Evolutionary conservation across 2,329 filamentous ascomycete species (phyloP), one percentile per base, ranked within the genome.

Genomic region (Apiospora rasikravindrae): DNA sequence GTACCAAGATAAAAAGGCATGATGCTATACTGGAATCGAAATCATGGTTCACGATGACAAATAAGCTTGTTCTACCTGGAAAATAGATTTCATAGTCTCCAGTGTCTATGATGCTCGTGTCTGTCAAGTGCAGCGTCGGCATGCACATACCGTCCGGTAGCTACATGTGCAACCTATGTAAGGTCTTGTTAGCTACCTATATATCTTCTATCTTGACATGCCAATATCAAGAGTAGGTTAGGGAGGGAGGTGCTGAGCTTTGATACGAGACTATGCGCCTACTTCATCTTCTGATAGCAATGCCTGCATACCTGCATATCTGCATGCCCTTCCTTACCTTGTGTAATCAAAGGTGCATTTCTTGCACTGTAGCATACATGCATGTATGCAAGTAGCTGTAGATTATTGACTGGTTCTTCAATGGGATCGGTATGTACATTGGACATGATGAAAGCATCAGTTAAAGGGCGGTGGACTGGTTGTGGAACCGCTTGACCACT

Each of bases 401-500:
- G 16, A 61, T 22, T 61, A 51, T 24, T 64, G 19, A 33, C 6
- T 29, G 57, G n/a, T 37, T 37, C 33, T 37, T 37, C 33, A 37
- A 37, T 37, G 33, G 33, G 33, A 37, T 37, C 33, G 33, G 33
- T 37, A 37, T 29, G n/a, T n/a, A 37, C 53, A 61, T 4, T 61
- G 57, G 24, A 40, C 22, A 49, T n/a, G 45, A 49, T n/a, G 45
- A 49, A 49, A 49, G 45, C 57, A 61, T 22, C 26, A 57, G 4
- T n/a, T 64, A 64, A 64, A 64, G 57, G 57, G 57, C 57, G 57
- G 57, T 64, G 57, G 57, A 40, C 57, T 64, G 57, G 53, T 64
- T n/a, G 57, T 64, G 57, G 57, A 40, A 64, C 33, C 33, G 57
- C 57, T 64, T 40, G 57, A 64, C 57, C 57, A 64, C 19, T 64